Base-by-base conservation (phyloP, 1,284 basidiomycete species). In the Pseudozyma sp. region DNA sequence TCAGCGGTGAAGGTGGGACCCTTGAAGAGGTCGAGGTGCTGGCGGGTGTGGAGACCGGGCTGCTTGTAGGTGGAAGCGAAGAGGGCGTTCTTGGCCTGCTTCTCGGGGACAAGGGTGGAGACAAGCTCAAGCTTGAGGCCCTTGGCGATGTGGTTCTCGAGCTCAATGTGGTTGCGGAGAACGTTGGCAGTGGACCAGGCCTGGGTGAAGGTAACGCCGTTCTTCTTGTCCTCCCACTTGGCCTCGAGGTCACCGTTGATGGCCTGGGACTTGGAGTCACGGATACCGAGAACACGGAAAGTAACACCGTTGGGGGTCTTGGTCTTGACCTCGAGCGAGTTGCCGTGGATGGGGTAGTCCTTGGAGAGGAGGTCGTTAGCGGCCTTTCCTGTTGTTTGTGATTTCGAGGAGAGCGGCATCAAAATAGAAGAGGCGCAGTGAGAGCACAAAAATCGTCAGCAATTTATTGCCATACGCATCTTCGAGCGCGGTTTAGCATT, bases 1-100 rank as follows among this genome's bases (percentile, higher is more conserved):
- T 99, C 96, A 67, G 95, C 93, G 76, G 95, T 97, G 89, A 98
- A 92, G 66, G 93, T 95, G 55, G 96, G 96, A 75, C 96, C 96
- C 92, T 94, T 97, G 92, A 97, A 94, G 82, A 97, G 87, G 86
- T 99, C 96, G 74, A 97, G 90, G 86, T 90, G 89, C 77, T 93
- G 93, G 80, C 95, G 93, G 83, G 92, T 92, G 91, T 99, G 95
- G 84, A 98, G 87, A 75, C 94, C 93, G 72, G 94, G 94, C 87
- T 97, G 95, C 90, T 97, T 97, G 92, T 96, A 98, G 87, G 91
- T 90, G 80, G 92, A 89, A 84, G 91, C 93, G 77, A 89, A 85
- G 80, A 94, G 88, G 67, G 94, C 93, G 58, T 90, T 90, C 90
- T 83, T 83, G 65, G 78, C 70, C 70, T 83, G 79, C 86, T 93